Evolutionary conservation across 2,329 filamentous ascomycete genomes (phyloP).

Genomic region (Metarhizium album): DNA sequence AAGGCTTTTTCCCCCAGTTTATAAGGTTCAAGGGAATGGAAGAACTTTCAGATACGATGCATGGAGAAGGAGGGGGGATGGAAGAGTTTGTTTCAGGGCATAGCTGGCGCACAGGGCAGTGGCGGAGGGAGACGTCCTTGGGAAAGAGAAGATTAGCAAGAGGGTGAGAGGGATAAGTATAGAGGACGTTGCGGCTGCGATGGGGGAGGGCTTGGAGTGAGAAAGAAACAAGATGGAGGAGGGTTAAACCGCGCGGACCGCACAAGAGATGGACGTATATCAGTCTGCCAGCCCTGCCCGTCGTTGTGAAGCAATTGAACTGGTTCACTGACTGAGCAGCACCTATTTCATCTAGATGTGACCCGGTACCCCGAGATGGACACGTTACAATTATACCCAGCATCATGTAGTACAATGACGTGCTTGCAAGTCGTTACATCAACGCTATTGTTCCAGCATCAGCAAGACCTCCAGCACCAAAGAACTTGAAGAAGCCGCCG

Average conservation of each 20-base stretch:
- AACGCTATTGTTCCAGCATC: slow-evolving; percentile 8
- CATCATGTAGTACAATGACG: neutral
- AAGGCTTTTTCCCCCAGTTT: slow-evolving; percentile 28
- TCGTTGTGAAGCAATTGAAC: neutral
- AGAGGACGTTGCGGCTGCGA: slow-evolving; percentile 43
- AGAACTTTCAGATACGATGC: slow-evolving; percentile 59
- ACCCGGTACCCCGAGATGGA: neutral
- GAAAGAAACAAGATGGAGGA: slow-evolving; percentile 28
- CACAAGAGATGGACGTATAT: neutral
- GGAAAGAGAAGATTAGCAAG: slow-evolving; percentile 45
- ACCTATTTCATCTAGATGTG: neutral
- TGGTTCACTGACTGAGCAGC: neutral
- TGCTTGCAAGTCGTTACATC: neutral
- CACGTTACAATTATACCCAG: neutral
- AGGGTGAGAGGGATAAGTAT: slow-evolving; percentile 44
- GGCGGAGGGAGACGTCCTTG: slow-evolving; percentile 50
- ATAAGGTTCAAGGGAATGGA: slow-evolving; percentile 71
- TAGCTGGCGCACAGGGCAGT: slow-evolving; percentile 50
- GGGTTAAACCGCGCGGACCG: neutral
- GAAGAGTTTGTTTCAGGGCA: slow-evolving; percentile 44
- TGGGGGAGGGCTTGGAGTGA: slow-evolving; percentile 35
- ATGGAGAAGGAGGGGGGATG: slow-evolving; percentile 52
- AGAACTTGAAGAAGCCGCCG: slow-evolving; percentile 2
- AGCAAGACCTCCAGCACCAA: slow-evolving; percentile 4
- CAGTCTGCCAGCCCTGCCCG: neutral